Evolutionary conservation across 257 asterid species (phyloP).

Genomic region (Fraxinus anomala): DNA sequence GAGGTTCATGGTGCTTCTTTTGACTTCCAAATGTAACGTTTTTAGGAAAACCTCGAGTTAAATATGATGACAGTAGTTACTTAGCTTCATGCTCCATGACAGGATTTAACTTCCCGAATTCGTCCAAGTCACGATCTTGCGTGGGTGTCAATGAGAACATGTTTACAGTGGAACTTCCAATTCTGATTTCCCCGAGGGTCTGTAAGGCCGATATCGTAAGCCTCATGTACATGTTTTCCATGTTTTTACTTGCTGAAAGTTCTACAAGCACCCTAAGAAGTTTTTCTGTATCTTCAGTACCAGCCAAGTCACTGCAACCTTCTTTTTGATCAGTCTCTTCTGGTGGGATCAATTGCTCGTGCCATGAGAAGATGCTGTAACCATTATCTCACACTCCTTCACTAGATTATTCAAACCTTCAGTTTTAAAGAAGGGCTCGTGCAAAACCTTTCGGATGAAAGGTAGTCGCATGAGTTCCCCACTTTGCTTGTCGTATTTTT

Average conservation of each 20-base stretch:
- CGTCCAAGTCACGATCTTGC: constrained; percentile 36
- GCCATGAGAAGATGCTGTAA: constrained; percentile 50
- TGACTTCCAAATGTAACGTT: neutral
- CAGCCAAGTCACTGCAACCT: constrained; percentile 25
- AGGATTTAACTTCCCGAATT: constrained; percentile 37
- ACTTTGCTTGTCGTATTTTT: constrained; percentile 76
- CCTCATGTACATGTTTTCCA: constrained; percentile 64
- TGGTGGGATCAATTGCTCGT: constrained; percentile 43
- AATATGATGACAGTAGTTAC: constrained; percentile 1
- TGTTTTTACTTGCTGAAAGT: constrained; percentile 50
- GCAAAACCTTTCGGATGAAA: constrained; percentile 64
- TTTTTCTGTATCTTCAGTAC: constrained; percentile 24
- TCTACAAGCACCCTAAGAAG: constrained; percentile 51
- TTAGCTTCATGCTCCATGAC: constrained; percentile 39
- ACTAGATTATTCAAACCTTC: constrained; percentile 58
- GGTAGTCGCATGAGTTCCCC: constrained; percentile 62
- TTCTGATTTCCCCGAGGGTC: constrained; percentile 59
- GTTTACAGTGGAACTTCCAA: constrained; percentile 67
- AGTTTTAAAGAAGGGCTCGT: constrained; percentile 62
- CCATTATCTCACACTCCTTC: constrained; percentile 67
- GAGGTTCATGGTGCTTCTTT: neutral
- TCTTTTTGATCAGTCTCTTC: constrained; percentile 35
- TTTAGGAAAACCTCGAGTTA: neutral
- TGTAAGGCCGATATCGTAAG: constrained; percentile 60
- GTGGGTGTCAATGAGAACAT: constrained; percentile 75